phyloP scores from a whole-genome alignment of 164 flowering plant species.

The Aristolochia fimbriata region DNA sequence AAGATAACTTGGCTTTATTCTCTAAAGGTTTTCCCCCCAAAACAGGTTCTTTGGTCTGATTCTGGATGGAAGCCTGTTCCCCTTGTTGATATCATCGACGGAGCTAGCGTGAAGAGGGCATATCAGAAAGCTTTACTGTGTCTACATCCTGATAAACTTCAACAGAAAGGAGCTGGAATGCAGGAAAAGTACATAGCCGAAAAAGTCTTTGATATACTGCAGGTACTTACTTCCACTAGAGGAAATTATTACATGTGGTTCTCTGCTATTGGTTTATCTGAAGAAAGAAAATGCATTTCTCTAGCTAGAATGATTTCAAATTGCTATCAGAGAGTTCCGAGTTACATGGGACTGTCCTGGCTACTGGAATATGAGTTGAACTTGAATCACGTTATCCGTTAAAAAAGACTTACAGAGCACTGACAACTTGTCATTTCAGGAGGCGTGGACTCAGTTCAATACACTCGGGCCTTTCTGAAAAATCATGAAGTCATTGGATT shows the following conservation, averaged over 20 bases:
- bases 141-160: slow-evolving; percentile 89
- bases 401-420: no score
- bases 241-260: no score
- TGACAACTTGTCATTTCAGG: slow-evolving; percentile 1
- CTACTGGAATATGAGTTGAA: no score
- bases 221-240: slow-evolving; percentile 33
- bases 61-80: slow-evolving; percentile 95
- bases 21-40: background rate
- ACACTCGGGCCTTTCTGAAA: slow-evolving; percentile 4
- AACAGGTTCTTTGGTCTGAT: slow-evolving; percentile 81
- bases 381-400: no score
- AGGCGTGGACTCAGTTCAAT: slow-evolving; percentile 13
- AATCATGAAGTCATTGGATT: background rate
- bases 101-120: slow-evolving; percentile 61
- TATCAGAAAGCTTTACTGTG: slow-evolving; percentile 82
- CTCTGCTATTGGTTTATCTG: no score
- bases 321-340: no score
- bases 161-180: slow-evolving; percentile 72
- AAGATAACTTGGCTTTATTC: background rate
- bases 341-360: no score
- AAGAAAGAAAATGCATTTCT: no score
- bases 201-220: slow-evolving; percentile 79
- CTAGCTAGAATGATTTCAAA: no score
- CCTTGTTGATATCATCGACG: slow-evolving; percentile 79
- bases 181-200: slow-evolving; percentile 73